Base-by-base conservation (phyloP, 2,329 filamentous ascomycete genomes). In the Furcasterigmium furcatum region DNA sequence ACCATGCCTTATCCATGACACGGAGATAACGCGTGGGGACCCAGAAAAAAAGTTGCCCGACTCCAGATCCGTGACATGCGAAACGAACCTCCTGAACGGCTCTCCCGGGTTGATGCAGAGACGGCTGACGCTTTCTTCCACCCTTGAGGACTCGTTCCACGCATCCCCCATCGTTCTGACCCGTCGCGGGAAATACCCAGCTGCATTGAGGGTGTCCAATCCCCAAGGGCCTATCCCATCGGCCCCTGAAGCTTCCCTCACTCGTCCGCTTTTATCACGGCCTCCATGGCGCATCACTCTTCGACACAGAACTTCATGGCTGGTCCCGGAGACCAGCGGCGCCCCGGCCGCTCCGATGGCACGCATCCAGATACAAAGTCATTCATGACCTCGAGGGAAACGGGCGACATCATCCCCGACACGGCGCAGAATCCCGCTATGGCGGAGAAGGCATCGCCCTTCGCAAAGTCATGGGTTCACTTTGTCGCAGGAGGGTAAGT, bases 401-500 rank as follows among this genome's bases (percentile, higher is more conserved):
- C 76, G 13, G 82, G 82, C 29, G 78, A 79, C 46, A 65, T 75
- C 5, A 58, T 76, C 4, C 75, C 79, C 3, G 67, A 72, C 43
- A 70, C 69, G 44, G 52, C 55, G 16, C 50, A 45, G 52, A 62
- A 51, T 46, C 57, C 40, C 42, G 48, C 34, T 34, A 52, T 46
- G 43, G 42, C 19, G 41, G 54, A 62, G 44, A 70, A 72, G 52
- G 61, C 64, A 14, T 65, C 73, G 30, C 76, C 78, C 3, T 79
- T 79, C 57, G 74, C 84, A 16, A 91, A 91, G 66, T 91, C 90
- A 65, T 95, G 90, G 87, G 88, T 91, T 50, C 91, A 96, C 73
- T 85, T 96, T 59, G 79, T 96, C 47, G 91, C 91, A 45, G 91
- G 91, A 76, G 91, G 84, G 90, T 95, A 79, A 59, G 80, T 72